Evolutionary conservation across 352 stramenopile genomes (phyloP).

Genomic region (Phytophthora lateralis): DNA sequence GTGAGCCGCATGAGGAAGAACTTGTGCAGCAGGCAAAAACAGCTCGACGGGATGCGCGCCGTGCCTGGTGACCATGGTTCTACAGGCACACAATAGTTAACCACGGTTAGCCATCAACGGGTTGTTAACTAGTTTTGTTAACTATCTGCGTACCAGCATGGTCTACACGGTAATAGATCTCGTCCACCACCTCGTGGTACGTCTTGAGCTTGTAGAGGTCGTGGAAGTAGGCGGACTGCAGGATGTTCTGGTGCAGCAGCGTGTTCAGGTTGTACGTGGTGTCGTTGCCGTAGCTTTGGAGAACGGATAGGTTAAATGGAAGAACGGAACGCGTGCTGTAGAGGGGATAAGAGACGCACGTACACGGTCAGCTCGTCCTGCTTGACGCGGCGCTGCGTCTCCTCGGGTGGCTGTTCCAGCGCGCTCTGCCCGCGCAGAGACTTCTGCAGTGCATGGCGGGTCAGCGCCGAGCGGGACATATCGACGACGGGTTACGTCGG

Average conservation of each 20-base stretch:
- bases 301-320: conserved; percentile 11
- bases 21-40: conserved; percentile 97
- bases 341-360: conserved; percentile 17
- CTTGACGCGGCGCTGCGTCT: conserved; percentile 65
- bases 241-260: conserved; percentile 95
- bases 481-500: not conserved
- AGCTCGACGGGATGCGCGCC: conserved; percentile 91
- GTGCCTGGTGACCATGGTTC: conserved; percentile 94
- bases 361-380: conserved; percentile 83
- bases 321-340: conserved; percentile 1
- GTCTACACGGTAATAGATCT: conserved; percentile 91
- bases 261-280: conserved; percentile 97
- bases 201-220: conserved; percentile 94
- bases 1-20: conserved; percentile 97
- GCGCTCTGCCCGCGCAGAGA: conserved; percentile 46
- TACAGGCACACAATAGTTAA: conserved; percentile 47
- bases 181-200: conserved; percentile 96
- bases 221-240: conserved; percentile 95
- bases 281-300: conserved; percentile 78
- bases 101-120: conserved; percentile 5
- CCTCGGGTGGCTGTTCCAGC: conserved; percentile 40
- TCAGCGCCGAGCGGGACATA: conserved; percentile 84
- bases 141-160: conserved; percentile 58
- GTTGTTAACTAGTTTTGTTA: conserved; percentile 1
- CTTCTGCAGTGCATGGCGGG: conserved; percentile 68